These are phyloP conservation scores for Penicillium sp. DNA, from an alignment of 2,329 filamentous ascomycete species.

Conservation along the genomic window DNA sequence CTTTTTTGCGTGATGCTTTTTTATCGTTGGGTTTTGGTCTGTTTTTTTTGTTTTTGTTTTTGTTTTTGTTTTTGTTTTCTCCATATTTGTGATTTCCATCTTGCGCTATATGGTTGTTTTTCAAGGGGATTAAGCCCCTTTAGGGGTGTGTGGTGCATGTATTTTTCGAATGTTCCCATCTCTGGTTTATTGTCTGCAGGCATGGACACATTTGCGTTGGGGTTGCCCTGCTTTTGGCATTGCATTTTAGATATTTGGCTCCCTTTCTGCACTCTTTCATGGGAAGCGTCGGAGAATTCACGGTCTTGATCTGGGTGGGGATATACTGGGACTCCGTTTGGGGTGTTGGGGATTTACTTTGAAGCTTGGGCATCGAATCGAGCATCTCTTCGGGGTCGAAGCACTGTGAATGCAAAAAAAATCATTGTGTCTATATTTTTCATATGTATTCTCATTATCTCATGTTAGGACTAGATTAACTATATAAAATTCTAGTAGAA, in stretches of 20 bases:
- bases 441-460: constrained; percentile 2
- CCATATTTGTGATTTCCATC: constrained; percentile 18
- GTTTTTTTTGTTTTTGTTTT: constrained; percentile 21
- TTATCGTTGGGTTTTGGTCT: constrained; percentile 14
- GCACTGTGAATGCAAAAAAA: constrained; percentile 33
- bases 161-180: constrained; percentile 11
- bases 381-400: constrained; percentile 25
- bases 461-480: background rate
- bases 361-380: constrained; percentile 28
- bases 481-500: background rate
- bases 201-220: constrained; percentile 21
- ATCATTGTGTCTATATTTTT: constrained; percentile 34
- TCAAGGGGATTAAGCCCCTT: background rate
- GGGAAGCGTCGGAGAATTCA: constrained; percentile 40
- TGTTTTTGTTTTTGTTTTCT: constrained; percentile 18
- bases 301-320: constrained; percentile 39
- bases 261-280: constrained; percentile 35
- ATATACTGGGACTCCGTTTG: constrained; percentile 40
- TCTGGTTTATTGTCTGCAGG: constrained; percentile 9
- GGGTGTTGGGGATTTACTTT: constrained; percentile 42
- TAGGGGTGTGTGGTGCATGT: constrained; percentile 13
- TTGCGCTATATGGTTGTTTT: constrained; percentile 16
- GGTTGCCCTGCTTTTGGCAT: constrained; percentile 25
- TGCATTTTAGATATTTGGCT: constrained; percentile 32
- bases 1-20: constrained; percentile 18